A percentile compares a stretch with the other conserved stretches of the same genome.
phyloP scores from a whole-genome alignment of 345 rosid species.

The Acer campestre region DNA sequence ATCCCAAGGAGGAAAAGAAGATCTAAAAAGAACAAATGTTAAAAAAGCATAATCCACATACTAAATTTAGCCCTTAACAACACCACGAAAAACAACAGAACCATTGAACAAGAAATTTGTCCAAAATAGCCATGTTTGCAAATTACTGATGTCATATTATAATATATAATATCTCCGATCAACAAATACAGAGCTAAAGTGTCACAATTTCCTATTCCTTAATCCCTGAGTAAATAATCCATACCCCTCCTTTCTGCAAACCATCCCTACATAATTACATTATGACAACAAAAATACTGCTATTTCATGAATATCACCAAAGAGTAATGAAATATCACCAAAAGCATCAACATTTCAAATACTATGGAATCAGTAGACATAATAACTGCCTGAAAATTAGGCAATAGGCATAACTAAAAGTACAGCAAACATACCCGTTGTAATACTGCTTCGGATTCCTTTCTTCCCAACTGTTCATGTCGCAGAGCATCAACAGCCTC shows the following conservation, averaged over 20 bases:
- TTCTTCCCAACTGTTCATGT: constrained; percentile 95
- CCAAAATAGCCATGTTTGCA: neutral
- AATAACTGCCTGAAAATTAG: neutral
- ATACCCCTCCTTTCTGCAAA: neutral
- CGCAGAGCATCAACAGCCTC: constrained; percentile 96
- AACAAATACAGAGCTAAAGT: neutral
- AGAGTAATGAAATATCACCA: neutral
- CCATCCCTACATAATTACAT: neutral
- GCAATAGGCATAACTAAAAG: constrained; percentile 1
- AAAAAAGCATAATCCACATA: neutral
- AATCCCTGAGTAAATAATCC: neutral
- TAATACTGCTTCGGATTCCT: constrained; percentile 81
- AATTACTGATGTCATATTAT: neutral
- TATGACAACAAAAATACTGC: neutral
- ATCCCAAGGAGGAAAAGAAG: neutral
- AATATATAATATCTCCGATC: neutral
- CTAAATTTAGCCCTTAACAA: too few relatives aligned
- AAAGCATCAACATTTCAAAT: neutral
- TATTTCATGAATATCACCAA: constrained; percentile 9
- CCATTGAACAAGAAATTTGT: neutral
- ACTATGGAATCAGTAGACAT: neutral
- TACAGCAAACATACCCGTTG: constrained; percentile 65
- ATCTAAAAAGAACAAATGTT: neutral
- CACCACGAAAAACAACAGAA: neutral
- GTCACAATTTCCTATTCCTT: neutral